Base-by-base conservation (phyloP, 2,329 filamentous ascomycete genomes). In the Dactylellina sp. region DNA sequence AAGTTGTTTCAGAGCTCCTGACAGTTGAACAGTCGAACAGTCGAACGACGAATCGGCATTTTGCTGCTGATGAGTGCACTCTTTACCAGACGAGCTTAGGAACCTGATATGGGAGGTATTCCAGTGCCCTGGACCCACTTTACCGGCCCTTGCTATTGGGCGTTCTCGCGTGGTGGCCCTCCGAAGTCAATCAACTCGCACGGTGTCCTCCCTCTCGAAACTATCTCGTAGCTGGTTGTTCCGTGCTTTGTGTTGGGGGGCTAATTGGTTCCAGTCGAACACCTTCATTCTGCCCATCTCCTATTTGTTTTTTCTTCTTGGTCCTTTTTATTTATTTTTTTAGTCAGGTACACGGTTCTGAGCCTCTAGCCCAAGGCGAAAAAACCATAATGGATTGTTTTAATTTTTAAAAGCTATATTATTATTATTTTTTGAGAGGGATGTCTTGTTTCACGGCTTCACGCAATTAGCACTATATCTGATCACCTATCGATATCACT, bases 1-100 rank as follows among this genome's bases (percentile, higher is more conserved):
- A 62, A 40, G 25, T 56, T 71, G 66, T 71, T 64, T 71, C 66
- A 71, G 66, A 63, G 66, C 46, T 52, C 50, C 50, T 59, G 59
- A 68, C 53, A 50, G 66, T 35, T 63, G 7, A 46, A 68, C 53
- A 50, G 66, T 35, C 57, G 7, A 46, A 68, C 53, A 50, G 66
- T 35, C 57, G 7, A 46, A 71, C 50, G 50, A 52, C 66, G 57
- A 71, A 71, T 71, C 66, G 66, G 66, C 66, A 71, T 63, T 42
- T 63, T 71, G 37, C 25, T 22, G 56, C 25, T 28, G 11, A 24
- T 20, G 24, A n/a, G n/a, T n/a, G 28, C 9, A 9, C 28, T 32
- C 4, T 22, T 12, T 40, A 40, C 28, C 7, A 24, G n/a, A 62
- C 39, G 65, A 62, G 65, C 65, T 71, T 57, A 46, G 57, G 50